Evolutionary conservation across 352 stramenopile species (phyloP), one percentile per base, ranked within the genome.

Genomic region (Pythium grandisporangium): DNA sequence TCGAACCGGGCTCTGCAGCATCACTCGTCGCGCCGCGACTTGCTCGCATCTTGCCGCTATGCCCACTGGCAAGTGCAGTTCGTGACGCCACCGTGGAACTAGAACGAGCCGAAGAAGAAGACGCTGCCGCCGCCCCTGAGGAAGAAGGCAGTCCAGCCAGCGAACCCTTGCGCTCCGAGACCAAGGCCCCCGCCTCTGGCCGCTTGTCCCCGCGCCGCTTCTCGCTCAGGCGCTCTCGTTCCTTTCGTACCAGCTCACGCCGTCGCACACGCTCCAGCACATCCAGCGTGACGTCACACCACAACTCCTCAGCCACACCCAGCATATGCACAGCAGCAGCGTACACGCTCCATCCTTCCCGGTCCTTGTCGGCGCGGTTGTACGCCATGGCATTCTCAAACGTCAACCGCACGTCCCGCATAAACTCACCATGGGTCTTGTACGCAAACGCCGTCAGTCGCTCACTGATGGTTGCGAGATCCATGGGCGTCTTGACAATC

Each of bases 361-460:
- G 73, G 24, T 77, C 73, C 42, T 91, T 91, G 52, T 93, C 80
- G 2, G 71, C 65, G 11, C 59, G 66, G 44, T 93, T 93, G 53
- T 89, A 93, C 10, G 66, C 37, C 45, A 91, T 73, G 4, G 80
- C 80, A 51, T 93, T 93, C 48, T 93, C 72, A 37, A 93, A 93
- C 16, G 77, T 91, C 38, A 90, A 34, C 0, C 75, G 72, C 26
- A 93, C 65, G 40, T 93, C 77, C 2, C 48, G 61, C 46, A 91
- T 88, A 37, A 93, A 91, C 10, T 93, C 77, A 6, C 77, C 77
- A 30, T 93, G 78, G 11, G 67, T 8, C 45, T 87, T 87, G 63
- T 91, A 93, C 61, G 79, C 63, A 29, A 85, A 66, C 27, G 67
- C 54, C 1, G 41, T 58, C 17, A 90, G 45, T 40, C 91, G 89